phyloP scores from a whole-genome alignment of 2,329 filamentous ascomycete species.

The Hypoxylon sp. region DNA sequence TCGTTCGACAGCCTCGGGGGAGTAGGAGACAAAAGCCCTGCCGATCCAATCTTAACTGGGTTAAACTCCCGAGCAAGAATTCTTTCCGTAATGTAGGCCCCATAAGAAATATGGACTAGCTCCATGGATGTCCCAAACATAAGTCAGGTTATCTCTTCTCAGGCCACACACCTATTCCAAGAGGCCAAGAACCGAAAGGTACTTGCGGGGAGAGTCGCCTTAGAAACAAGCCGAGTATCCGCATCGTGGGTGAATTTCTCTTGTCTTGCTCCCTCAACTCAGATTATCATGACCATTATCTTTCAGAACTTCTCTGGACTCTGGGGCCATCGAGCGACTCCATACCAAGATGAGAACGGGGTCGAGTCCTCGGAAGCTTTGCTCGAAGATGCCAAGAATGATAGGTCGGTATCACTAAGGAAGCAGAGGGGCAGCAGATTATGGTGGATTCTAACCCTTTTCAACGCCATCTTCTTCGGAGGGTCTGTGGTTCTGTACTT shows the following conservation, averaged over 20 bases:
- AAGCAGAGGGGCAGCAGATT: neutral
- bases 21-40: neutral
- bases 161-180: neutral
- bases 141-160: neutral
- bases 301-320: neutral
- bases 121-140: neutral
- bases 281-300: slow-evolving; percentile 1
- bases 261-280: neutral
- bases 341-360: slow-evolving; percentile 11
- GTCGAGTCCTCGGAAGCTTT: slow-evolving; percentile 27
- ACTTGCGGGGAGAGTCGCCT: neutral
- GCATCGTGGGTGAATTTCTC: neutral
- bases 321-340: neutral
- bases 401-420: neutral
- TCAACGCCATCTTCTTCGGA: slow-evolving; percentile 25
- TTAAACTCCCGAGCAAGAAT: neutral
- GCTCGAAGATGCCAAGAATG: slow-evolving; percentile 12
- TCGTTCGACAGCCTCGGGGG: neutral
- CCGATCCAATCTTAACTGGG: neutral
- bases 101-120: neutral
- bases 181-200: neutral
- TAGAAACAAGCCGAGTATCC: neutral
- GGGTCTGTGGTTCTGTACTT: slow-evolving; percentile 25
- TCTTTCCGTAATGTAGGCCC: neutral
- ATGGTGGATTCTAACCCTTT: slow-evolving; percentile 24